Evolutionary conservation across 371 early-diverging fungal species (phyloP).

Genomic region (Apophysomyces elegans): DNA sequence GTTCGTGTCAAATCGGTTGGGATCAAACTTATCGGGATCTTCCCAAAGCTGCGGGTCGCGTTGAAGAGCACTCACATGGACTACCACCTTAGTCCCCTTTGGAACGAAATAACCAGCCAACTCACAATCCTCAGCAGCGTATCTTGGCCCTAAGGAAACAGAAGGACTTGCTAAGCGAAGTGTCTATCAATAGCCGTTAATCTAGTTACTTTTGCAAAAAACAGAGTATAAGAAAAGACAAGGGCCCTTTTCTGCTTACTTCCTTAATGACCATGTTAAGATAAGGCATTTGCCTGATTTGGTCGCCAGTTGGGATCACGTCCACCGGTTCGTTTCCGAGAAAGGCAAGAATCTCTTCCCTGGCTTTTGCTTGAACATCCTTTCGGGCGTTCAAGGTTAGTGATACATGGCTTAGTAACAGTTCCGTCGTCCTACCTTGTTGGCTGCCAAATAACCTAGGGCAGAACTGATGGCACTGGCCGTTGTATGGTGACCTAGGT

Average conservation of each 20-base stretch:
- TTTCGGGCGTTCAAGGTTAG: background rate
- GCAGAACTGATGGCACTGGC: conserved; percentile 46
- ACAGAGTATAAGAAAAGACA: no score
- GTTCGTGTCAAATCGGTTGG: conserved; percentile 49
- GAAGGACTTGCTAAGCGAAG: conserved; percentile 20
- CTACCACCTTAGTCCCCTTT: conserved; percentile 14
- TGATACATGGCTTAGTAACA: no score
- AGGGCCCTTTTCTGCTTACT: conserved; percentile 1
- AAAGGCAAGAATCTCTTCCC: conserved; percentile 50
- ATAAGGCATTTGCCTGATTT: conserved; percentile 48
- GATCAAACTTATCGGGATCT: conserved; percentile 44
- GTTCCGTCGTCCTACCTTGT: background rate
- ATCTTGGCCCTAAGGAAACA: conserved; percentile 3
- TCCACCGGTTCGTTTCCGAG: conserved; percentile 49
- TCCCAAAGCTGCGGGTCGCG: conserved; percentile 24
- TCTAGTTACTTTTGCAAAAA: background rate
- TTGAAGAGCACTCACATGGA: conserved; percentile 14
- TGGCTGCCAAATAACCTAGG: conserved; percentile 40
- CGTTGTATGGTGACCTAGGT: conserved; percentile 53
- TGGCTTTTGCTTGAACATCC: conserved; percentile 51
- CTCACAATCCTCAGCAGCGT: conserved; percentile 10
- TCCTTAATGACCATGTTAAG: conserved; percentile 46
- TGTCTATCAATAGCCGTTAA: conserved; percentile 29
- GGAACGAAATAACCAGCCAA: conserved; percentile 12
- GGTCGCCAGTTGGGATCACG: conserved; percentile 44